Conservation (phyloP, 345 rosid genomes). For the Mallotus nudiflorus region DNA sequence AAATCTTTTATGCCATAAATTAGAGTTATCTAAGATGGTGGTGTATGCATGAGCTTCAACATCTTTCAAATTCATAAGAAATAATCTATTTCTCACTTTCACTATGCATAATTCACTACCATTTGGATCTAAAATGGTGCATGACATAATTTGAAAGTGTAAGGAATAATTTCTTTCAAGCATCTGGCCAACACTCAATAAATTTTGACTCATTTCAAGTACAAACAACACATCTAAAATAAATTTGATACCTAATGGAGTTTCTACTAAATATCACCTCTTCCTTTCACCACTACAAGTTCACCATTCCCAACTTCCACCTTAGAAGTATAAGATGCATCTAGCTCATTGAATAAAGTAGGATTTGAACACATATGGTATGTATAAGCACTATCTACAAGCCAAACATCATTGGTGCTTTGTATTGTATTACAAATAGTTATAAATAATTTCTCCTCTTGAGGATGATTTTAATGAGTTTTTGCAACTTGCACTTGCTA, state of each 20-base stretch:
- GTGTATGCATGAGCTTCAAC: neutral
- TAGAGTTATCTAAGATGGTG: neutral
- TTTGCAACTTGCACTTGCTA: no score
- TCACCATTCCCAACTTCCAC: neutral
- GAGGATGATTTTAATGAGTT: neutral
- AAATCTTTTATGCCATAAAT: neutral
- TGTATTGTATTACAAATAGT: neutral
- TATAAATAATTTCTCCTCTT: neutral
- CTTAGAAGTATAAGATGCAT: no score
- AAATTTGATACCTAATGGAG: neutral
- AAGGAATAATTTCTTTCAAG: neutral
- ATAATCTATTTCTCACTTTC: no score
- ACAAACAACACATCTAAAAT: neutral
- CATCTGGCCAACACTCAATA: neutral
- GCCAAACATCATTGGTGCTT: no score
- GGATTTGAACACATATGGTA: no score
- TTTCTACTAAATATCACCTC: neutral
- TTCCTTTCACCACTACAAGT: neutral
- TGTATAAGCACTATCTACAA: no score
- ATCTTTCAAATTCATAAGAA: neutral
- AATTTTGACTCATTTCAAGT: no score
- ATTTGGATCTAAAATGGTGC: neutral
- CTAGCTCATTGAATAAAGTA: no score
- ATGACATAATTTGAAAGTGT: neutral
- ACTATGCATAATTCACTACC: no score